Evolutionary conservation across 768 basidiomycete species (phyloP).

Genomic region (Termitomyces sp.): DNA sequence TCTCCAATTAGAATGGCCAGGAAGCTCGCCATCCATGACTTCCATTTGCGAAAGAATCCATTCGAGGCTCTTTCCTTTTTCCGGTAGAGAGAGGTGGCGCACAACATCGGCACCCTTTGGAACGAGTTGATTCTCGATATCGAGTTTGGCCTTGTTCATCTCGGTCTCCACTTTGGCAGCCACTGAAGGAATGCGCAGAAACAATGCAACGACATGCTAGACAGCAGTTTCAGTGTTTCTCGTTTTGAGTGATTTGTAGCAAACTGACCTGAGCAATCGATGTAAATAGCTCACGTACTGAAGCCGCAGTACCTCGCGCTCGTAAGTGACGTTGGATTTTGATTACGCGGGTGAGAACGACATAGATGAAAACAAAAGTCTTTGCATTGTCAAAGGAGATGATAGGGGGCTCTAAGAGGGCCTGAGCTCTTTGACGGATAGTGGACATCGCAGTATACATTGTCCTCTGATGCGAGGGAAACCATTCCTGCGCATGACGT

Average conservation of each 20-base stretch:
- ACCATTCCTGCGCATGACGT: background rate
- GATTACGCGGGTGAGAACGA: slow-evolving; percentile 43
- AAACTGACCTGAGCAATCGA: slow-evolving; percentile 47
- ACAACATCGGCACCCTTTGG: slow-evolving; percentile 57
- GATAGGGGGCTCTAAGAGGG: slow-evolving; percentile 10
- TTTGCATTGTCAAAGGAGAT: slow-evolving; percentile 44
- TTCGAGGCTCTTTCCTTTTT: slow-evolving; percentile 54
- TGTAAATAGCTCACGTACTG: slow-evolving; percentile 45
- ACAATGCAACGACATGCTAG: slow-evolving; percentile 52
- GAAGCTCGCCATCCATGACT: slow-evolving; percentile 63
- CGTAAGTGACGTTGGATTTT: slow-evolving; percentile 57
- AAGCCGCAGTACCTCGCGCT: slow-evolving; percentile 50
- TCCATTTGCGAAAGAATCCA: slow-evolving; percentile 80
- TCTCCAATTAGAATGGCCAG: slow-evolving; percentile 46
- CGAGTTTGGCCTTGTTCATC: slow-evolving; percentile 55
- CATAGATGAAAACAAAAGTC: slow-evolving; percentile 52
- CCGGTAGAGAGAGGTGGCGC: slow-evolving; percentile 63
- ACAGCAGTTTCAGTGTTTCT: background rate
- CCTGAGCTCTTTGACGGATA: slow-evolving; percentile 9
- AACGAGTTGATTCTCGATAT: slow-evolving; percentile 64
- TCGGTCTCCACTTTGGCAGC: slow-evolving; percentile 55
- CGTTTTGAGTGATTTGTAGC: background rate
- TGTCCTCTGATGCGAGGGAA: background rate
- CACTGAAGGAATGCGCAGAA: slow-evolving; percentile 56
- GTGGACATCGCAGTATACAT: slow-evolving; percentile 7